phyloP scores from a whole-genome alignment of 441 rosid species.

The Arabidopsis hybrid region DNA sequence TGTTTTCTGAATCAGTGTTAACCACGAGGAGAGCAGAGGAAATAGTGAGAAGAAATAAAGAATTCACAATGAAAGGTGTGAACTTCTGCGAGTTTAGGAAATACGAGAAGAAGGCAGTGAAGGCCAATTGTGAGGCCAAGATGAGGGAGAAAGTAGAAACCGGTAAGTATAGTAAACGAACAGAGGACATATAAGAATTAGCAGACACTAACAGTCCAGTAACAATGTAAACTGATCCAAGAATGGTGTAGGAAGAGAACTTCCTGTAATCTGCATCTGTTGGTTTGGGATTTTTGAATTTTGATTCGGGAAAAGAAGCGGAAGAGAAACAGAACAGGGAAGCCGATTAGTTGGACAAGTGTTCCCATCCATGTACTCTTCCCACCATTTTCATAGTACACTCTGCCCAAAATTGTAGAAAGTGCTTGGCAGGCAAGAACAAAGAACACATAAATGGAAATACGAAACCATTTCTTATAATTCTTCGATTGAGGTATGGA shows the following conservation, averaged over 20 bases:
- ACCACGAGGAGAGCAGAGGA: conserved; percentile 51
- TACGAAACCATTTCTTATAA: conserved; percentile 42
- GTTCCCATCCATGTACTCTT: conserved; percentile 61
- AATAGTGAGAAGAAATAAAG: conserved; percentile 48
- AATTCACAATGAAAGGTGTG: conserved; percentile 51
- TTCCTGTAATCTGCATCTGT: not conserved
- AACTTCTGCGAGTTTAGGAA: conserved; percentile 56
- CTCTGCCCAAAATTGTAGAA: conserved; percentile 52
- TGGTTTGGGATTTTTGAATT: conserved; percentile 3
- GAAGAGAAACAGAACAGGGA: conserved; percentile 56
- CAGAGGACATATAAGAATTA: conserved; percentile 42
- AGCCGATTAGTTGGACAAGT: conserved; percentile 52
- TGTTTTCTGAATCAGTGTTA: conserved; percentile 38
- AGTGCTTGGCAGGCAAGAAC: conserved; percentile 53
- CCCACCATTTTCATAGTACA: conserved; percentile 59
- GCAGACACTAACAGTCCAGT: conserved; percentile 50
- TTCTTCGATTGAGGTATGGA: conserved; percentile 23
- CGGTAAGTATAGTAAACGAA: conserved; percentile 41
- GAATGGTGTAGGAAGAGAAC: conserved; percentile 36
- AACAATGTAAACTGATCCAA: conserved; percentile 39
- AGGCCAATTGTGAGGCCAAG: conserved; percentile 57
- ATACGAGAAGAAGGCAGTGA: conserved; percentile 55
- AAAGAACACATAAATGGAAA: conserved; percentile 46
- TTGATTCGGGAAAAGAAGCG: conserved; percentile 38
- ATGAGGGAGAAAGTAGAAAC: conserved; percentile 52